Evolutionary conservation across 495 filamentous ascomycete genomes (phyloP).

Genomic region (Hyphodiscus hymeniophilus): DNA sequence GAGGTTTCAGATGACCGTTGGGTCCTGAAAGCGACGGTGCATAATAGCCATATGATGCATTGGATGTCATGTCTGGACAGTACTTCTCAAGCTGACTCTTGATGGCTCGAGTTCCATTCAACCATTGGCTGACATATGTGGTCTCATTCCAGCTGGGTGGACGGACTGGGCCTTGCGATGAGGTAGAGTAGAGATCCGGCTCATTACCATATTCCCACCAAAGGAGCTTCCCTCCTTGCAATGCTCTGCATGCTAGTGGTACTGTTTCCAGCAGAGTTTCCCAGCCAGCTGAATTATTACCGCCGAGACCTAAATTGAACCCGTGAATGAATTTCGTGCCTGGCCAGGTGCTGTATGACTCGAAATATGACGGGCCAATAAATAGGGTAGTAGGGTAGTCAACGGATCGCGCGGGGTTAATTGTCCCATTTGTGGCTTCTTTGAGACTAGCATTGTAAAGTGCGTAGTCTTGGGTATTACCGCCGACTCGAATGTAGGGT

Average conservation of each 20-base stretch:
- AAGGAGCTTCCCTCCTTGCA: slow-evolving; percentile 38
- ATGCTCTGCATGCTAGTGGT: slow-evolving; percentile 50
- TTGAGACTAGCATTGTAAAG: slow-evolving; percentile 49
- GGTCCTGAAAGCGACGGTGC: slow-evolving; percentile 56
- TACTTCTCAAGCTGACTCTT: slow-evolving; percentile 35
- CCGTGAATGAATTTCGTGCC: slow-evolving; percentile 51
- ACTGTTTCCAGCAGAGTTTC: slow-evolving; percentile 47
- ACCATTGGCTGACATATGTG: slow-evolving; percentile 54
- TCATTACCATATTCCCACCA: slow-evolving; percentile 62
- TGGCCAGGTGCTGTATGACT: slow-evolving; percentile 54
- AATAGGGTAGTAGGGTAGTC: slow-evolving; percentile 56
- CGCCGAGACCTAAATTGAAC: slow-evolving; percentile 49
- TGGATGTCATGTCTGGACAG: slow-evolving; percentile 41
- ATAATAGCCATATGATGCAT: slow-evolving; percentile 40
- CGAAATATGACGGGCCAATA: slow-evolving; percentile 57
- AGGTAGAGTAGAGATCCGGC: slow-evolving; percentile 53
- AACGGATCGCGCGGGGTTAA: slow-evolving; percentile 36
- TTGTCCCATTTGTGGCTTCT: slow-evolving; percentile 44
- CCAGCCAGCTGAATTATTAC: slow-evolving; percentile 43
- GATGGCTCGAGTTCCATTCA: slow-evolving; percentile 43
- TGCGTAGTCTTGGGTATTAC: slow-evolving; percentile 56
- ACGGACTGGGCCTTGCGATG: slow-evolving; percentile 42
- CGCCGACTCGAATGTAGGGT: slow-evolving; percentile 52
- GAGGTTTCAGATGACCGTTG: slow-evolving; percentile 41
- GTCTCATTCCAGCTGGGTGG: slow-evolving; percentile 47